phyloP scores from a whole-genome alignment of 331 rosid genomes.

The Malus hybrid region DNA sequence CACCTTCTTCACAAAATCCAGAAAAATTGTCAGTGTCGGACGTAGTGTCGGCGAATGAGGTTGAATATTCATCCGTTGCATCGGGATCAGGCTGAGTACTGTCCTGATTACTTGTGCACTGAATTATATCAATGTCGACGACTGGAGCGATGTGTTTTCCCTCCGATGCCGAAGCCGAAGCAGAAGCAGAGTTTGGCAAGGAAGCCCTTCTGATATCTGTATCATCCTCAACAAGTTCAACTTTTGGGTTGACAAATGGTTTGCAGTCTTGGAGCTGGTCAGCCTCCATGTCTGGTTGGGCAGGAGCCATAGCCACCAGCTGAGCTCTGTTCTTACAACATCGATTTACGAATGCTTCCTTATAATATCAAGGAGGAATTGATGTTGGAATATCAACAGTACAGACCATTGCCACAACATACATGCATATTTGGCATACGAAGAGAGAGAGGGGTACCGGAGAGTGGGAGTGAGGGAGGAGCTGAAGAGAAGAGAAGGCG shows the following conservation, averaged over 20 bases:
- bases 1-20: constrained; percentile 61
- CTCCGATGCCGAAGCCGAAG: constrained; percentile 26
- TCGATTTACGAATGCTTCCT: no score
- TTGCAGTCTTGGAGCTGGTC: constrained; percentile 10
- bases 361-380: neutral
- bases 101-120: constrained; percentile 35
- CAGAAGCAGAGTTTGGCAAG: constrained; percentile 1
- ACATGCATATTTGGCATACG: no score
- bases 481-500: neutral
- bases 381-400: neutral
- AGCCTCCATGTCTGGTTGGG: constrained; percentile 17
- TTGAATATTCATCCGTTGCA: constrained; percentile 73
- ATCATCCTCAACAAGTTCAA: constrained; percentile 4
- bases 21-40: constrained; percentile 50
- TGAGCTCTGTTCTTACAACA: no score
- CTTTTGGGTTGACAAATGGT: constrained; percentile 21
- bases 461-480: neutral
- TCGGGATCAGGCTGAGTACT: constrained; percentile 57
- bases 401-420: neutral
- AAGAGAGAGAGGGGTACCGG: neutral
- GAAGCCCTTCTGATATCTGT: constrained; percentile 15
- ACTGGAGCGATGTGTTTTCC: constrained; percentile 25
- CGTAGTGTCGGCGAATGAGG: constrained; percentile 61
- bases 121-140: constrained; percentile 56
- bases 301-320: constrained; percentile 20